Evolutionary conservation across 805 yeast genomes (phyloP), one percentile per base, ranked within the genome.

Genomic region (Ascoidea tarda): DNA sequence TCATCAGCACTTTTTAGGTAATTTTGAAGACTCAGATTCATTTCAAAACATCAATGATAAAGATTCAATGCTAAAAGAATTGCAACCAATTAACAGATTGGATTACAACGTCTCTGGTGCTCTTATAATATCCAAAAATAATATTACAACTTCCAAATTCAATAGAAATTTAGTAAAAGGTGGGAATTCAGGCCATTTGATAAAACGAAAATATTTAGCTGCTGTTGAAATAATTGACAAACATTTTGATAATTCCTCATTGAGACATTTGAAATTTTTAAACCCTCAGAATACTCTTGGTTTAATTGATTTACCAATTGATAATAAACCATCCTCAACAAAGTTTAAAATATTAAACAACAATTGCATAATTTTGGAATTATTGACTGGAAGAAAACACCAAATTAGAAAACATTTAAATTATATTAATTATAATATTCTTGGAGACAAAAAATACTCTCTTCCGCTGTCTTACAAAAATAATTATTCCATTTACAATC

Each of bases 81-180:
- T 64, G 51, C 60, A 63, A 49, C 60, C 62, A 5, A 68, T 72
- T 0, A 75, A 71, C 47, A 59, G 76, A 50, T 55, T 72, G 21
- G 76, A 72, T 53, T 61, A 59, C 32, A 55, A 60, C 50, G 75
- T 69, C 5, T 66, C 73, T 16, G 76, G 76, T 28, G 74, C 74
- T 0, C 52, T 71, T 48, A 58, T 72, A 2, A 50, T 71, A 5
- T 70, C 74, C 1, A 63, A 60, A 51, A 66, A 62, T 49, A 60
- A 63, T 50, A 59, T 57, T 6, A 59, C 67, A 0, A 71, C 74
- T 0, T 59, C 55, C 16, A 58, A 57, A 50, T 69, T 72, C 52
- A 59, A 66, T 6, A 64, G 60, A 47, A 62, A 67, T 48, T 55
- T 72, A 47, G 47, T 28, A 32, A 49, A 57, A 38, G 72, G 73